These are phyloP conservation scores for Saccharomycopsis amapae DNA, from an alignment of 805 yeast genomes.

Conservation along the genomic window DNA sequence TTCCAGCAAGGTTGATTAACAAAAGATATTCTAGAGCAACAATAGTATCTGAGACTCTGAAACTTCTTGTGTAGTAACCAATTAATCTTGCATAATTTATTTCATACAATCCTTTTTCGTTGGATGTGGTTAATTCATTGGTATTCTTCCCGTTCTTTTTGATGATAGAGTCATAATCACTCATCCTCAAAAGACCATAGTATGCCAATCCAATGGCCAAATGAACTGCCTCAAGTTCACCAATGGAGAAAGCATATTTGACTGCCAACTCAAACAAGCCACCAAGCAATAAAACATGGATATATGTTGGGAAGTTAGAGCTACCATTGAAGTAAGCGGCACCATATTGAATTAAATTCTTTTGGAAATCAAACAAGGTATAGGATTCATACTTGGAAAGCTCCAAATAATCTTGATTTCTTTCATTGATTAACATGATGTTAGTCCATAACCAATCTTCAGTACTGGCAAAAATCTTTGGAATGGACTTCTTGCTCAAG, in stretches of 20 bases:
- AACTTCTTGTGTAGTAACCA: conserved; percentile 75
- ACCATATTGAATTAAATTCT: conserved; percentile 64
- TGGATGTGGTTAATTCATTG: conserved; percentile 33
- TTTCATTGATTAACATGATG: conserved; percentile 63
- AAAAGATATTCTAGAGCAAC: conserved; percentile 88
- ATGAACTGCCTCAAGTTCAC: conserved; percentile 85
- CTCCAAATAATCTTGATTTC: conserved; percentile 28
- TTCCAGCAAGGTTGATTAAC: conserved; percentile 47
- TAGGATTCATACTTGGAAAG: conserved; percentile 64
- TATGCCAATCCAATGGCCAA: conserved; percentile 74
- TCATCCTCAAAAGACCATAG: conserved; percentile 57
- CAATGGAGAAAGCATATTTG: conserved; percentile 49
- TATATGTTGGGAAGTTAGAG: conserved; percentile 59
- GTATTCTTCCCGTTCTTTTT: conserved; percentile 22
- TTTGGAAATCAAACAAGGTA: conserved; percentile 66
- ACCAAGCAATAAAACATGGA: conserved; percentile 62
- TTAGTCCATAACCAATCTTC: conserved; percentile 99
- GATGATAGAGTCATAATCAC: conserved; percentile 26
- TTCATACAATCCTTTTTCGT: conserved; percentile 30
- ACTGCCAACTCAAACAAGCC: conserved; percentile 83
- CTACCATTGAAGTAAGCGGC: conserved; percentile 50
- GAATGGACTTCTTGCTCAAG: conserved; percentile 55
- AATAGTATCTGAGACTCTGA: conserved; percentile 79
- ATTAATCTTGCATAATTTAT: conserved; percentile 49
- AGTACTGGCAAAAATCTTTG: conserved; percentile 64